Conservation (phyloP, 1,139 yeast genomes). For the Zygoascus meyerae region DNA sequence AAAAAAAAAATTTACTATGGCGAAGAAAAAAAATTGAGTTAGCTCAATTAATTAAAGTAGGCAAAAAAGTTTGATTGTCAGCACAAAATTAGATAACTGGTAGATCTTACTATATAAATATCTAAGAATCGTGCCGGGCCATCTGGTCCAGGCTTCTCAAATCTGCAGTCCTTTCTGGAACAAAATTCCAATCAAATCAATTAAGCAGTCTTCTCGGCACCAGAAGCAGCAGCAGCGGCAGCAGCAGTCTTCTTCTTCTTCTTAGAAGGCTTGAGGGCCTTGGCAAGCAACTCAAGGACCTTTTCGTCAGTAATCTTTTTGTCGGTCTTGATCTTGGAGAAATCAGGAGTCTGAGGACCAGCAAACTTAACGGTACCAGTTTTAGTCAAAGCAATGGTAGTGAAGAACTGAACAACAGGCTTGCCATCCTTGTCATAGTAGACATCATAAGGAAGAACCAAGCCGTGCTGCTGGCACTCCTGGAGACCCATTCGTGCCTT, state of each 20-base stretch:
- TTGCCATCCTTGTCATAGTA: slow-evolving; percentile 66
- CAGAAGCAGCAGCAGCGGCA: too few relatives aligned
- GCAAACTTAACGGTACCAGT: slow-evolving; percentile 67
- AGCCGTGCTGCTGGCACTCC: slow-evolving; percentile 67
- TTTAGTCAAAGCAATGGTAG: slow-evolving; percentile 72
- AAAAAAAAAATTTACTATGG: too few relatives aligned
- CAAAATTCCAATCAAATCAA: too few relatives aligned
- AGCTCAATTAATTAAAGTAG: too few relatives aligned
- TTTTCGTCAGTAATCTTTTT: slow-evolving; percentile 54
- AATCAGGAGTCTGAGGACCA: slow-evolving; percentile 44
- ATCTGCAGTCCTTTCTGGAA: too few relatives aligned
- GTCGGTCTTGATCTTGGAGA: slow-evolving; percentile 53
- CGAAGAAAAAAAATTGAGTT: too few relatives aligned
- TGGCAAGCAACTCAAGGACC: slow-evolving; percentile 45
- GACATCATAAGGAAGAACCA: slow-evolving; percentile 64
- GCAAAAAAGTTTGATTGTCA: too few relatives aligned
- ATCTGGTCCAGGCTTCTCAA: too few relatives aligned
- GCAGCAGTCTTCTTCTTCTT: slow-evolving; percentile 35
- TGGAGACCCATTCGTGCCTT: slow-evolving; percentile 71
- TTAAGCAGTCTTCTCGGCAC: slow-evolving; percentile 5
- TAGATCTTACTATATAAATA: too few relatives aligned
- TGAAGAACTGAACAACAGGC: slow-evolving; percentile 64
- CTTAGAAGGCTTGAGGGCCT: slow-evolving; percentile 51
- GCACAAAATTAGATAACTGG: too few relatives aligned
- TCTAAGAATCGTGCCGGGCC: too few relatives aligned